Conservation (phyloP, 345 rosid species). For the Sisymbrium altissimum region DNA sequence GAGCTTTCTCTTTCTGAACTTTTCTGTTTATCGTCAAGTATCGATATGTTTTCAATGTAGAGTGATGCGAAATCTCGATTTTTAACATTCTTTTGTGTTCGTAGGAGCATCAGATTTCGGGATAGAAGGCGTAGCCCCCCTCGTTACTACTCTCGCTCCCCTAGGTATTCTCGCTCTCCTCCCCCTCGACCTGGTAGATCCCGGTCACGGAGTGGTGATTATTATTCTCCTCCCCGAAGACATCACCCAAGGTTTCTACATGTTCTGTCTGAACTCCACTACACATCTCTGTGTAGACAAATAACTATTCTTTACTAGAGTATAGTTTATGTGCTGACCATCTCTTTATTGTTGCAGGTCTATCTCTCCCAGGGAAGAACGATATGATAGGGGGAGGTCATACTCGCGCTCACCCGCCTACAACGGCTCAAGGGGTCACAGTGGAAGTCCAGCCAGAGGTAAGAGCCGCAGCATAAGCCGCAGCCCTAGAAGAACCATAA, state of each 20-base stretch:
- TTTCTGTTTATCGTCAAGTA: background rate
- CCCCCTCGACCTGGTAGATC: constrained; percentile 69
- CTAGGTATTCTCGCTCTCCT: constrained; percentile 50
- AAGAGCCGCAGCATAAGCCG: constrained; percentile 40
- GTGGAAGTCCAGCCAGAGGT: constrained; percentile 33
- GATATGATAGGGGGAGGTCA: constrained; percentile 44
- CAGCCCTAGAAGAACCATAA: constrained; percentile 42
- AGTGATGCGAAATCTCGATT: background rate
- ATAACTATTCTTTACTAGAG: too few relatives aligned
- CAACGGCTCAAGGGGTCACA: constrained; percentile 63
- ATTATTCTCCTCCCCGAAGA: constrained; percentile 57
- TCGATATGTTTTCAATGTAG: background rate
- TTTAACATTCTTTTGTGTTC: background rate
- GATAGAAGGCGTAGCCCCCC: constrained; percentile 66
- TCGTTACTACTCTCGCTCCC: constrained; percentile 33
- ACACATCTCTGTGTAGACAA: background rate
- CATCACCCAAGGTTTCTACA: constrained; percentile 52
- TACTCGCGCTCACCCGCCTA: constrained; percentile 65
- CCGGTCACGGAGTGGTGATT: constrained; percentile 44
- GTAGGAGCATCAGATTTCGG: constrained; percentile 41
- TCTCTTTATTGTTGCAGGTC: constrained; percentile 46
- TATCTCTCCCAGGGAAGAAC: constrained; percentile 56
- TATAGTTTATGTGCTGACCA: background rate
- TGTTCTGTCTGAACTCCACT: constrained; percentile 1
- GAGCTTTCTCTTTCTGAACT: background rate